These are phyloP conservation scores for Trichoderma endophyticum DNA, from an alignment of 2,329 filamentous ascomycete genomes.

Conservation along the genomic window DNA sequence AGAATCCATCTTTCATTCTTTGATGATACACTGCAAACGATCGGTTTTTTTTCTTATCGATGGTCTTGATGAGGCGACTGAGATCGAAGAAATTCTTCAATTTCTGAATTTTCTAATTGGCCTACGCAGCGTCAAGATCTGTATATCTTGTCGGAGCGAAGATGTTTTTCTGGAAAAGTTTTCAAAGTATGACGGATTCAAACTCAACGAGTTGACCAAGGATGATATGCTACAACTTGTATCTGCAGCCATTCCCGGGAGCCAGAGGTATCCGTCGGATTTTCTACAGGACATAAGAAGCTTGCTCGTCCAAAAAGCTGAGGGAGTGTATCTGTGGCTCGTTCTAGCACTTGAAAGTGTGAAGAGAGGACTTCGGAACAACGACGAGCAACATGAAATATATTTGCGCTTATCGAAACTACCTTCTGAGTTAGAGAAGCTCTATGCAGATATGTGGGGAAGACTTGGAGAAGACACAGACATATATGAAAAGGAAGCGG, in stretches of 20 bases:
- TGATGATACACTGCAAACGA: background rate
- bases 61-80: background rate
- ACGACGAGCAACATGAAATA: background rate
- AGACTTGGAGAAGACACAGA: background rate
- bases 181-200: background rate
- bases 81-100: background rate
- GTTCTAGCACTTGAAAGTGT: background rate
- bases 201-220: background rate
- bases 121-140: background rate
- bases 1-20: background rate
- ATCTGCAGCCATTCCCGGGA: background rate
- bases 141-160: background rate
- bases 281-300: fast-evolving
- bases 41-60: background rate
- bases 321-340: background rate
- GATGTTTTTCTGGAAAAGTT: background rate
- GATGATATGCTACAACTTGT: background rate
- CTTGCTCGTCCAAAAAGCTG: background rate
- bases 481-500: background rate
- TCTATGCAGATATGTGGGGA: background rate
- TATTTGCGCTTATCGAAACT: background rate
- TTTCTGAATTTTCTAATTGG: background rate
- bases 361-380: background rate
- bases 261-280: background rate
- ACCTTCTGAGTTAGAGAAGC: background rate